Conservation (phyloP, 305 asterid genomes). For the Solanum hybrid region DNA sequence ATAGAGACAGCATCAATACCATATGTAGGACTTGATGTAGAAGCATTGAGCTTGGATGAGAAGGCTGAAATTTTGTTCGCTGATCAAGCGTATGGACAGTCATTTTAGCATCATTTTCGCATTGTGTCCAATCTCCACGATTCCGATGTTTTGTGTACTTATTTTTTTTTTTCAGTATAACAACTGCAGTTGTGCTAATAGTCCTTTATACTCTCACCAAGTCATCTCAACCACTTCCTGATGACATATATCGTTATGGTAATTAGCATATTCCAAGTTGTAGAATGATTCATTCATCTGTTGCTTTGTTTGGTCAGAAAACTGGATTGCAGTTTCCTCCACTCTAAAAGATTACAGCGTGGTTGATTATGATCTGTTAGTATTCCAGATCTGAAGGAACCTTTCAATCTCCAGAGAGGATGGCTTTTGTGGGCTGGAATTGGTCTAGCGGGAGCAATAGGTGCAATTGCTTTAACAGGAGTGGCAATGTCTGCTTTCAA, state of each 20-base stretch:
- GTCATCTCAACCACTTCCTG: conserved; percentile 77
- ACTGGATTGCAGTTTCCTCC: neutral
- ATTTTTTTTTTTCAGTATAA: conserved; percentile 41
- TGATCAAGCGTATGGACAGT: conserved; percentile 58
- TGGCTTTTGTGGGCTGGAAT: conserved; percentile 91
- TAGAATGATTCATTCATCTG: neutral
- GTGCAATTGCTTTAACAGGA: conserved; percentile 69
- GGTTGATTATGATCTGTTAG: neutral
- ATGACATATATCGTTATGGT: conserved; percentile 89
- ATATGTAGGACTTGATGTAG: conserved; percentile 53
- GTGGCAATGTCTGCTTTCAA: conserved; percentile 56
- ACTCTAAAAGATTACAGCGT: neutral
- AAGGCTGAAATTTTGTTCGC: conserved; percentile 78
- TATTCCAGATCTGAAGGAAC: conserved; percentile 63
- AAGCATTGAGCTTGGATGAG: conserved; percentile 73
- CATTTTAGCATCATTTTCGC: neutral
- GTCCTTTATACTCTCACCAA: conserved; percentile 78
- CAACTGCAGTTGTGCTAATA: conserved; percentile 73
- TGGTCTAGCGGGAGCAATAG: conserved; percentile 81
- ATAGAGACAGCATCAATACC: conserved; percentile 75
- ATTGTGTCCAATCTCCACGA: neutral
- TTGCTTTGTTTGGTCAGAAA: neutral
- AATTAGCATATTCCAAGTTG: conserved; percentile 7
- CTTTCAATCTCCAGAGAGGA: conserved; percentile 75
- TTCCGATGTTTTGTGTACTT: neutral